phyloP scores from a whole-genome alignment of 139 green algal genomes.

The Nannochloris sp. region DNA sequence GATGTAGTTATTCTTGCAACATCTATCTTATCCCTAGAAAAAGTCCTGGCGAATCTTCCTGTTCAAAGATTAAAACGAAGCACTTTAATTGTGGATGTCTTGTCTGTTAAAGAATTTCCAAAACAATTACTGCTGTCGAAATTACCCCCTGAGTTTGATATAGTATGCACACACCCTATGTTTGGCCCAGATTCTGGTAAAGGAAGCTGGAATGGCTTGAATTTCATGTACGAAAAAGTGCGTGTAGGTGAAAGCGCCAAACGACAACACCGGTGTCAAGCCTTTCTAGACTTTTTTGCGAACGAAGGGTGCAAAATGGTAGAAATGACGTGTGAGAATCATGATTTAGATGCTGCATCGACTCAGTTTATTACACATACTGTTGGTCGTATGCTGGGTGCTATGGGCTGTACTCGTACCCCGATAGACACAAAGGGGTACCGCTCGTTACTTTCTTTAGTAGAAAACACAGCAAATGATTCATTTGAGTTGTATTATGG shows the following conservation, averaged over 20 bases:
- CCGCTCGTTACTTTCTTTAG: conserved; percentile 84
- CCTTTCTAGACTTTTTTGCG: conserved; percentile 51
- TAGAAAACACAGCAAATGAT: conserved; percentile 96
- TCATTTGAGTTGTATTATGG: conserved; percentile 99
- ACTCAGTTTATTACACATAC: conserved; percentile 99
- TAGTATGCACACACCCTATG: conserved; percentile 99
- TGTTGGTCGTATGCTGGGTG: conserved; percentile 79
- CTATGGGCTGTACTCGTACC: conserved; percentile 51
- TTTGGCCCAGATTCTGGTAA: conserved; percentile 94
- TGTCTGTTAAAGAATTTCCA: conserved; percentile 97
- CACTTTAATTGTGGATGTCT: conserved; percentile 97
- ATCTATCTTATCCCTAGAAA: conserved; percentile 85
- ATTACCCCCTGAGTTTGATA: conserved; percentile 81
- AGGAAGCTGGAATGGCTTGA: conserved; percentile 67
- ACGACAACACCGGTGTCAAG: conserved; percentile 24
- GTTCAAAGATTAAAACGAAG: conserved; percentile 79
- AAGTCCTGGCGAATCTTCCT: conserved; percentile 70
- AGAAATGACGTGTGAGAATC: conserved; percentile 96
- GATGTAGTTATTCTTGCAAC: conserved; percentile 92
- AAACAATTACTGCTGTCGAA: conserved; percentile 79
- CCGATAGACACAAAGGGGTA: conserved; percentile 94
- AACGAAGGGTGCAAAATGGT: conserved; percentile 92
- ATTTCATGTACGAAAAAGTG: conserved; percentile 90
- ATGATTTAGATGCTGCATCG: conserved; percentile 85
- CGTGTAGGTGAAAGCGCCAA: conserved; percentile 26